Evolutionary conservation across 805 yeast genomes (phyloP).

Genomic region (Pichia heedii): DNA sequence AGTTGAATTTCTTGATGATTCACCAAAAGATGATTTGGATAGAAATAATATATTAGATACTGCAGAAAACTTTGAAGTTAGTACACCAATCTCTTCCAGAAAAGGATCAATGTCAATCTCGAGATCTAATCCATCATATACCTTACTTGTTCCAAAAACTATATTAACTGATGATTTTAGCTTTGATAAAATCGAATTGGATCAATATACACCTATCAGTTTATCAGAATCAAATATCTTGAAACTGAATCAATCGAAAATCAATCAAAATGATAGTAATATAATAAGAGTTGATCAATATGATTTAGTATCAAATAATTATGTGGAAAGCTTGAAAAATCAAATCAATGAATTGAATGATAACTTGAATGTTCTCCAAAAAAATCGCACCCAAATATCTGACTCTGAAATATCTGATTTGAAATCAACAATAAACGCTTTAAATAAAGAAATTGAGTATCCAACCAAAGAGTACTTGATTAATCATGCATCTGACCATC

Average conservation of each 20-base stretch:
- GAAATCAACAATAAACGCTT: not conserved
- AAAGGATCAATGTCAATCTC: not conserved
- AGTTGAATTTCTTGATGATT: too few species aligned
- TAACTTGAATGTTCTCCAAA: too few species aligned
- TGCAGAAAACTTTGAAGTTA: not conserved
- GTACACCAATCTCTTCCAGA: not conserved
- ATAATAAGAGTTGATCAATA: too few species aligned
- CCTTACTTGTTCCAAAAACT: not conserved
- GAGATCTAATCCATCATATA: not conserved
- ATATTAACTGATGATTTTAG: not conserved
- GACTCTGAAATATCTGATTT: not conserved
- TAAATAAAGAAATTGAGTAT: not conserved
- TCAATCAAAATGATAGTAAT: not conserved
- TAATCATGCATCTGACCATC: not conserved
- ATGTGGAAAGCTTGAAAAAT: constrained; percentile 1
- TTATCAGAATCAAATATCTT: constrained; percentile 21
- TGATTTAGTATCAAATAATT: constrained; percentile 11
- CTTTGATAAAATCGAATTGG: not conserved
- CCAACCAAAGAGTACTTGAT: not conserved
- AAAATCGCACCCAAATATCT: too few species aligned
- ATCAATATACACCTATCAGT: constrained; percentile 1
- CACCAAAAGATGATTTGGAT: not conserved
- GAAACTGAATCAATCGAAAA: constrained; percentile 1
- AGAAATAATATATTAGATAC: not conserved
- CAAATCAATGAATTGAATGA: not conserved